Evolutionary conservation across 495 filamentous ascomycete genomes (phyloP), one percentile per base, ranked within the genome.

Genomic region (Daldinia bambusicola): DNA sequence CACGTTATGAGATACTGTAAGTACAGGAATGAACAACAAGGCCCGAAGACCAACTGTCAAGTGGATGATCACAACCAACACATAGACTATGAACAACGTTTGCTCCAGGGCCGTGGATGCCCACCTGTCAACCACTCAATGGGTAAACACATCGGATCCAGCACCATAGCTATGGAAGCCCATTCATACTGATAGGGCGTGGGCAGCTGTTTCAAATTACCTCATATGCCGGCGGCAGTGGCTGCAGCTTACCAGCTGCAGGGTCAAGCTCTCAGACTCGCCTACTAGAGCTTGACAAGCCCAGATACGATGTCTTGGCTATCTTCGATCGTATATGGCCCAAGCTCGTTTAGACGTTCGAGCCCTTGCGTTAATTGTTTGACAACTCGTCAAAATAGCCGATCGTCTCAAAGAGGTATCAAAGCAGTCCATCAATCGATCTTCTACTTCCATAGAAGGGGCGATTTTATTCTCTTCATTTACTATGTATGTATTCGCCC

Each of bases 151-250:
- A 32, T 32, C 53, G 13, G 53, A 58, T 53, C 60, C 55, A 41
- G 51, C 40, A 9, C 65, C 65, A 68, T 45, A 38, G 26, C 48
- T 5, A 12, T 62, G 51, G 57, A 32, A 50, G 43, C 2, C 22
- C 16, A 16, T 34, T 40, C 9, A n/a, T 31, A 18, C 30, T 30
- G 26, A 56, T 55, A 45, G 50, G 38, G 2, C 18, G 2, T 22
- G 26, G 56, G 22, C 26, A 18, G 20, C n/a, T 16, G 52, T 45
- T 45, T 56, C 30, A 40, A 53, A 26, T 22, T 9, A 48, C 7
- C 9, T 40, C 3, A 12, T 1, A 41, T 45, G 2, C 8, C 41
- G 6, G 41, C 41, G 41, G 16, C n/a, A 45, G 20, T n/a, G 41
- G 50, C 14, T 31, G 18, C 48, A 18, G 18, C 22, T 12, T 1